These are phyloP conservation scores for Colletotrichum tropicale DNA, from an alignment of 2,329 filamentous ascomycete genomes.

Conservation along the genomic window DNA sequence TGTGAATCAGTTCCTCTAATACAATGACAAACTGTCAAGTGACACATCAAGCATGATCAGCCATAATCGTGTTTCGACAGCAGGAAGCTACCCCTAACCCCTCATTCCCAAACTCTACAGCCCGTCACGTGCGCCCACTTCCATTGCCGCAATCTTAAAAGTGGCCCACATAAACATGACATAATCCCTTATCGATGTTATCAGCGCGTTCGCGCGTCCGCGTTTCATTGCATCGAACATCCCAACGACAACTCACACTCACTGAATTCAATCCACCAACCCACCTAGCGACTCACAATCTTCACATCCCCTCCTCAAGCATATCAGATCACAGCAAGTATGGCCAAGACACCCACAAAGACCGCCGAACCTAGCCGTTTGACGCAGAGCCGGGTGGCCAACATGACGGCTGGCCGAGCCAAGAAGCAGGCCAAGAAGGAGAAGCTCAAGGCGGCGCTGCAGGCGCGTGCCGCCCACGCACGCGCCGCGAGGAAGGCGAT, in stretches of 20 bases:
- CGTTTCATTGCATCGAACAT: background rate
- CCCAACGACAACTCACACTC: background rate
- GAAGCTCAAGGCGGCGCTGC: background rate
- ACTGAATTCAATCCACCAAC: background rate
- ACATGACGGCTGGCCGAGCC: background rate
- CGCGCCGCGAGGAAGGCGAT: background rate
- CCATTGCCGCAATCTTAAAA: background rate
- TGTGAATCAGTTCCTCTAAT: background rate
- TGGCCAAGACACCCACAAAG: background rate
- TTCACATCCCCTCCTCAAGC: background rate
- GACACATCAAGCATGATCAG: background rate
- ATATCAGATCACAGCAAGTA: background rate
- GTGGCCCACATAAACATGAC: background rate
- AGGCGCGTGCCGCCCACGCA: background rate
- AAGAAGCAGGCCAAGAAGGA: background rate
- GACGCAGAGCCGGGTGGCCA: background rate
- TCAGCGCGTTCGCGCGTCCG: background rate
- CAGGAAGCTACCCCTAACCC: background rate
- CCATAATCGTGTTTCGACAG: background rate
- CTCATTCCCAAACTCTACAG: background rate
- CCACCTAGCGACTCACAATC: background rate
- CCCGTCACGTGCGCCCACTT: background rate
- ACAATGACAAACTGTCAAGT: background rate
- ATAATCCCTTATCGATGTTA: background rate
- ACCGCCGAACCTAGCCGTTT: background rate